Evolutionary conservation across 2,329 filamentous ascomycete species (phyloP).

Genomic region (Aspergillus sp.): DNA sequence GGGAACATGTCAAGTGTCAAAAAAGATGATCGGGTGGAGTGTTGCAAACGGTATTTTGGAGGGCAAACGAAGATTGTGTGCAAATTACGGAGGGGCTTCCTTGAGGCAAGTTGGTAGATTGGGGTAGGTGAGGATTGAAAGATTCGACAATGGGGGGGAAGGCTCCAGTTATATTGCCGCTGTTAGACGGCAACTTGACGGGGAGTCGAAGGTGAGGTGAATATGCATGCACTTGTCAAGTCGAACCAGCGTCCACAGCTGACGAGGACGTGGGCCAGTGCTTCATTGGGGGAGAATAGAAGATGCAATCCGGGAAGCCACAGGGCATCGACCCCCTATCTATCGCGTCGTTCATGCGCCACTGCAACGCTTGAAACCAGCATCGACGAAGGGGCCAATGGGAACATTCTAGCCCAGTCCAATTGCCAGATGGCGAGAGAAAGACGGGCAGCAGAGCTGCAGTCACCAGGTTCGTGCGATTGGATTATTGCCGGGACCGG

Average conservation of each 20-base stretch:
- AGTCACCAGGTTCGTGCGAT: constrained; percentile 13
- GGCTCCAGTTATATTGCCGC: constrained; percentile 7
- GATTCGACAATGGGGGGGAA: constrained; percentile 3
- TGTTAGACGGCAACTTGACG: neutral
- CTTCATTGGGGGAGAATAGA: constrained; percentile 12
- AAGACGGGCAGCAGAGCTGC: constrained; percentile 4
- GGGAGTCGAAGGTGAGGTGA: neutral
- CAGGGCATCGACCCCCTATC: constrained; percentile 26
- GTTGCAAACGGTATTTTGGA: neutral
- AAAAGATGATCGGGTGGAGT: neutral
- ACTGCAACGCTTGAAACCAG: constrained; percentile 24
- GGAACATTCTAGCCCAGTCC: constrained; percentile 16
- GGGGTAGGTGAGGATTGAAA: neutral
- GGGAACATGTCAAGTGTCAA: neutral
- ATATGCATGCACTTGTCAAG: constrained; percentile 8
- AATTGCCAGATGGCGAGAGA: constrained; percentile 14
- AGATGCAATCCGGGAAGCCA: constrained; percentile 32
- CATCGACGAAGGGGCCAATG: constrained; percentile 23
- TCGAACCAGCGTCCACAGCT: constrained; percentile 11
- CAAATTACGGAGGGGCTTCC: neutral
- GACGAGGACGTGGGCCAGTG: constrained; percentile 21
- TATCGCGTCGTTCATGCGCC: constrained; percentile 29
- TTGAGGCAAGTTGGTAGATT: neutral
- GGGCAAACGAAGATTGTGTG: constrained; percentile 13
- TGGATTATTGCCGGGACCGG: neutral